A percentile compares a stretch with the other conserved stretches of the same genome.
These are phyloP conservation scores for Agrocybe pediades DNA, from an alignment of 768 basidiomycete genomes.

Conservation along the genomic window DNA sequence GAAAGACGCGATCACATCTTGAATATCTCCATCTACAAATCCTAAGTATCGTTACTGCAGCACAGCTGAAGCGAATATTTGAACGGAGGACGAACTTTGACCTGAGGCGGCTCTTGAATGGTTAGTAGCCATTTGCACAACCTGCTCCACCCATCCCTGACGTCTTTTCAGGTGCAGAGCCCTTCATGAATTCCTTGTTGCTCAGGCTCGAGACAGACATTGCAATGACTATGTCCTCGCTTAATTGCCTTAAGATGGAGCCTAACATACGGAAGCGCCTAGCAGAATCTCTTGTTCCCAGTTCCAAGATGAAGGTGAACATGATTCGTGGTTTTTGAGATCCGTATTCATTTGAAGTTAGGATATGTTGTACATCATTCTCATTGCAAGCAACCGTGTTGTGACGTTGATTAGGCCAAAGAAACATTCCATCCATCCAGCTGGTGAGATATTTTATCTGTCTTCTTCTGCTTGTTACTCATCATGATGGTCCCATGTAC, in stretches of 20 bases:
- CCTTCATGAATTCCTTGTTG: slow-evolving; percentile 75
- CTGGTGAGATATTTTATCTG: slow-evolving; percentile 49
- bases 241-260: slow-evolving; percentile 81
- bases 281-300: slow-evolving; percentile 82
- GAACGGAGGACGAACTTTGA: slow-evolving; percentile 92
- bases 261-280: slow-evolving; percentile 66
- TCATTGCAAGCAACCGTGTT: slow-evolving; percentile 77
- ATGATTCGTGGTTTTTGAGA: not conserved
- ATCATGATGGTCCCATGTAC: slow-evolving; percentile 4
- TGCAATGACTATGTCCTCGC: slow-evolving; percentile 77
- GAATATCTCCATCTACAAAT: slow-evolving; percentile 96
- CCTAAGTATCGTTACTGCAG: slow-evolving; percentile 83
- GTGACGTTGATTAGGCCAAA: slow-evolving; percentile 87
- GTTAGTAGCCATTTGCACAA: slow-evolving; percentile 34
- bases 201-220: slow-evolving; percentile 75
- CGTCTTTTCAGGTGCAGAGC: slow-evolving; percentile 66
- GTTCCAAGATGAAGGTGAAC: slow-evolving; percentile 75
- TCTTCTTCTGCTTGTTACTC: not conserved
- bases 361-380: slow-evolving; percentile 90
- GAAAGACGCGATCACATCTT: slow-evolving; percentile 89
- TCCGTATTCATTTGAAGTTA: slow-evolving; percentile 36
- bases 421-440: slow-evolving; percentile 94
- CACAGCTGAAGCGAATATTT: slow-evolving; percentile 85
- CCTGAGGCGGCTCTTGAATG: slow-evolving; percentile 71
- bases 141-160: not conserved